A percentile compares a stretch with the other conserved stretches of the same genome.
These are phyloP conservation scores for Teunomyces pallodes DNA, from an alignment of 805 yeast species.

Conservation along the genomic window DNA sequence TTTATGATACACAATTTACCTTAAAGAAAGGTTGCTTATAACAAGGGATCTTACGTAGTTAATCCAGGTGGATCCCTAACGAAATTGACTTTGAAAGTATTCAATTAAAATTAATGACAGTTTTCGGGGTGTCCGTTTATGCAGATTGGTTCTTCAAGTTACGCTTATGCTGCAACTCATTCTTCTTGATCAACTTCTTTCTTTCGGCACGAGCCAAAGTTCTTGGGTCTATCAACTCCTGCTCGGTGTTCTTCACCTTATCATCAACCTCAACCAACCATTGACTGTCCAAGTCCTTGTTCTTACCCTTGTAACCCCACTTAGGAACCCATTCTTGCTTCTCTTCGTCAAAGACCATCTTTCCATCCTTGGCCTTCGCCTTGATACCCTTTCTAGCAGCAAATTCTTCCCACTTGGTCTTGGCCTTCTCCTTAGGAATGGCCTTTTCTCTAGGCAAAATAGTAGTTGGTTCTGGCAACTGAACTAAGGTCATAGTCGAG, in stretches of 20 bases:
- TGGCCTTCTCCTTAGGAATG: slow-evolving; percentile 86
- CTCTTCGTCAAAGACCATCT: slow-evolving; percentile 85
- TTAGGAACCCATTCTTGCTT: slow-evolving; percentile 94
- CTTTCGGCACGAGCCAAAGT: slow-evolving; percentile 77
- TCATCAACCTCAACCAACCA: slow-evolving; percentile 96
- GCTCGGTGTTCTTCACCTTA: slow-evolving; percentile 47
- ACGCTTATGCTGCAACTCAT: slow-evolving; percentile 78
- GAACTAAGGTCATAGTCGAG: slow-evolving; percentile 77
- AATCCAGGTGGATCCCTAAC: neutral
- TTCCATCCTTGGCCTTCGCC: slow-evolving; percentile 86
- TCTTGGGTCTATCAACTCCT: slow-evolving; percentile 84
- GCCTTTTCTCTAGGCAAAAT: slow-evolving; percentile 93
- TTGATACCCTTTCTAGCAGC: slow-evolving; percentile 94
- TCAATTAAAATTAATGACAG: neutral
- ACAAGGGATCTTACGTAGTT: neutral
- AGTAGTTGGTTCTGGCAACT: slow-evolving; percentile 80
- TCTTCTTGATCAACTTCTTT: slow-evolving; percentile 80
- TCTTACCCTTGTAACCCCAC: slow-evolving; percentile 97
- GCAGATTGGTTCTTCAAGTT: slow-evolving; percentile 49
- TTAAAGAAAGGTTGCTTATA: neutral
- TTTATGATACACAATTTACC: slow-evolving; percentile 2
- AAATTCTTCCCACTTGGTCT: slow-evolving; percentile 95
- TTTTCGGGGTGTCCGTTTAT: neutral
- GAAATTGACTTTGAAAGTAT: neutral
- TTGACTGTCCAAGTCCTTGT: slow-evolving; percentile 81